Conservation (phyloP, 1,139 yeast genomes). For the Komagataea norvegica region DNA sequence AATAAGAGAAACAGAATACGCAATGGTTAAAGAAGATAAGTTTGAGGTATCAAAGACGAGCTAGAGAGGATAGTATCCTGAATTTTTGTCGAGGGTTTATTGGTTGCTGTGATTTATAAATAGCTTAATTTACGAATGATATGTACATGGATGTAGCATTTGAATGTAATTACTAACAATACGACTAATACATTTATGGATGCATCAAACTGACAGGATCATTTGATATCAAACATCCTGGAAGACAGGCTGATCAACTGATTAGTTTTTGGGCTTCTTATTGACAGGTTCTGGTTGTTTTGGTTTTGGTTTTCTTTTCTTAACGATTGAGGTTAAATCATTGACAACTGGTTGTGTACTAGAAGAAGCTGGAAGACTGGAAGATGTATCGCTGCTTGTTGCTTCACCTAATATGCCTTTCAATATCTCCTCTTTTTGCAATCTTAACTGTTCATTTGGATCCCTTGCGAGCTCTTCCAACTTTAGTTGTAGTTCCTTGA, state of each 20-base stretch:
- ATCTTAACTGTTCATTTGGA: constrained; percentile 45
- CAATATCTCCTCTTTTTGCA: constrained; percentile 54
- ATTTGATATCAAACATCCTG: no score
- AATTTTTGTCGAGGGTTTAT: no score
- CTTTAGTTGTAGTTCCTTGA: constrained; percentile 32
- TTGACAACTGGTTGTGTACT: constrained; percentile 35
- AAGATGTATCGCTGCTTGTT: constrained; percentile 17
- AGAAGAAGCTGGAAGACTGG: constrained; percentile 11
- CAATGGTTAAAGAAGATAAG: no score
- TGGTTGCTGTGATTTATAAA: no score
- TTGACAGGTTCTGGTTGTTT: constrained; percentile 2
- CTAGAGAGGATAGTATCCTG: no score
- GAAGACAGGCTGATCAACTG: neutral
- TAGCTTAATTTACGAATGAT: no score
- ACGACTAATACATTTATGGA: no score
- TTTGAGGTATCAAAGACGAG: no score
- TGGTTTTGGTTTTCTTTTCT: constrained; percentile 41
- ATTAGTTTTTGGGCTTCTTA: constrained; percentile 19
- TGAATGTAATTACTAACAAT: no score
- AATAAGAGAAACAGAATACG: no score
- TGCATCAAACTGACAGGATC: no score
- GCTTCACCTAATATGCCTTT: constrained; percentile 60
- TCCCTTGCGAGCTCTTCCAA: constrained; percentile 50
- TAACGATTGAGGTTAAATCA: constrained; percentile 53
- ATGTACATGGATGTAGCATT: no score